These are phyloP conservation scores for Chalaropsis thielavioides DNA, from an alignment of 2,329 filamentous ascomycete genomes.

Conservation along the genomic window DNA sequence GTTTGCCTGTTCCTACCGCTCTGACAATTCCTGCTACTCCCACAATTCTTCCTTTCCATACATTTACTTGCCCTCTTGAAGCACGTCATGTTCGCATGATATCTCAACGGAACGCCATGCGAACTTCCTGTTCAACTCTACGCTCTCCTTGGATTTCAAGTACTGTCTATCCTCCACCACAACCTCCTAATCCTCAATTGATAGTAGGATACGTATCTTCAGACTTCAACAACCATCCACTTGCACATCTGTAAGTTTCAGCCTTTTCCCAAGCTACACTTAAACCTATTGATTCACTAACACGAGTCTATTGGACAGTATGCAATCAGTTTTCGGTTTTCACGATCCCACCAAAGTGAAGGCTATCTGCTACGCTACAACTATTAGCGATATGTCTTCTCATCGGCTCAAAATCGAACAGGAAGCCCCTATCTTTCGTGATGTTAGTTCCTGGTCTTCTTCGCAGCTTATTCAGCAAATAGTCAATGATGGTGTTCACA, in stretches of 20 bases:
- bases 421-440: slow-evolving; percentile 80
- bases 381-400: slow-evolving; percentile 71
- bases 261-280: neutral
- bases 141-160: slow-evolving; percentile 72
- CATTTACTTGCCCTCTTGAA: slow-evolving; percentile 86
- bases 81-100: slow-evolving; percentile 87
- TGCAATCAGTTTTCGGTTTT: slow-evolving; percentile 96
- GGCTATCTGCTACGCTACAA: slow-evolving; percentile 93
- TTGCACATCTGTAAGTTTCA: slow-evolving; percentile 61
- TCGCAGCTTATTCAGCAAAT: slow-evolving; percentile 80
- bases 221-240: slow-evolving; percentile 95
- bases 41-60: slow-evolving; percentile 92
- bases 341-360: slow-evolving; percentile 61
- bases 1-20: slow-evolving; percentile 57
- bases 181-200: slow-evolving; percentile 67
- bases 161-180: slow-evolving; percentile 70
- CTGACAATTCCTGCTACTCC: slow-evolving; percentile 75
- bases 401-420: slow-evolving; percentile 87
- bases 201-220: slow-evolving; percentile 94
- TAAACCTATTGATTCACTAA: neutral
- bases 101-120: slow-evolving; percentile 82
- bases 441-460: slow-evolving; percentile 74
- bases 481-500: slow-evolving; percentile 74
- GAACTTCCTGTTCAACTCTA: slow-evolving; percentile 83
- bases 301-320: slow-evolving; percentile 31